Base-by-base conservation (phyloP, 1,284 basidiomycete genomes). In the Ceratorhiza oryzae-sativae region DNA sequence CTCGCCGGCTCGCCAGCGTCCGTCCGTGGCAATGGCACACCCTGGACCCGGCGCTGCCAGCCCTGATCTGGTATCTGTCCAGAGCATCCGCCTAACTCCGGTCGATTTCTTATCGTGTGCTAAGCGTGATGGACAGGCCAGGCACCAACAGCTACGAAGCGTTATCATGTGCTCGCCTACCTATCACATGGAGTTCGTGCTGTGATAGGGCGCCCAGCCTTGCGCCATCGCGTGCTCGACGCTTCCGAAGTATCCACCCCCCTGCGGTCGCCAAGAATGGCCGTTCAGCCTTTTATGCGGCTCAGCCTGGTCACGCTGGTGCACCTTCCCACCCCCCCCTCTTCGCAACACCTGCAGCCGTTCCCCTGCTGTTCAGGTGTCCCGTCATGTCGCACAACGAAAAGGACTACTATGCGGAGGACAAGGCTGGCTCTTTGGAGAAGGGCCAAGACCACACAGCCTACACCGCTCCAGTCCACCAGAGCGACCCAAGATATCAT, bases 371-470 rank as follows among this genome's bases (percentile, higher is more conserved):
- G 65, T 41, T 34, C 34, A 68, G 53, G 53, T 12, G 27, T 59
- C 12, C 41, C 59, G 39, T 41, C 53, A 75, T 75, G 75, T 75
- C 68, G 30, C 72, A 78, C 65, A 76, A 78, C 65, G 77, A 77
- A 65, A 72, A 73, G 42, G 71, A 77, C 42, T 71, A 68, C 41
- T 73, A 67, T 68, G 27, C 70, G 58, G 72, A 71, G 20, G 75
- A 76, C 48, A 76, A 73, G 62, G 25, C 39, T 61, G 58, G 61
- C 32, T 55, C 62, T n/a, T 41, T 71, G 58, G 72, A 73, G 39
- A 73, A 73, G 65, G 72, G 72, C 65, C 34, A 39, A 23, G 60
- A 71, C 32, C 71, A 58, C 30, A 41, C 49, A 10, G 42, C 48
- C 56, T 53, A 61, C 34, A n/a, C 62, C 30, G 42, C 36, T 42